Percentiles rank a stretch among this genome's conserved stretches.
Evolutionary conservation across 495 filamentous ascomycete species (phyloP).

Genomic region (Aspergillus carlsbadensis): DNA sequence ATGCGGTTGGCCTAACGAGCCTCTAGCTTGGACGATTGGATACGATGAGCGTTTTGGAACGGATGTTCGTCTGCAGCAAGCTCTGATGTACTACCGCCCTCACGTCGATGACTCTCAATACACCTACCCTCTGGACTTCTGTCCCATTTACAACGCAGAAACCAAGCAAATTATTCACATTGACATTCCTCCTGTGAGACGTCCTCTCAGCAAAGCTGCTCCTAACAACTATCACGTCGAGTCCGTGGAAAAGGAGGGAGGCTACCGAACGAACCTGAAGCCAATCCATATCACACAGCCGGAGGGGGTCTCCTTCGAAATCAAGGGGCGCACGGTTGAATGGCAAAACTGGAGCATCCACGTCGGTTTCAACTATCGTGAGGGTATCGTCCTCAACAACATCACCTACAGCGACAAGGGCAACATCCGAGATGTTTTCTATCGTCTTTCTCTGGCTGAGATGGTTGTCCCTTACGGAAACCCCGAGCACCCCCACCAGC

Average conservation of each 20-base stretch:
- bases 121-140: constrained; percentile 90
- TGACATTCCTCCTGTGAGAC: constrained; percentile 77
- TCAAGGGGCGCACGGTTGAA: constrained; percentile 72
- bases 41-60: constrained; percentile 90
- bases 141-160: constrained; percentile 85
- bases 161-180: constrained; percentile 84
- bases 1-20: constrained; percentile 7
- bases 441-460: constrained; percentile 88
- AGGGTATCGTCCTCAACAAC: constrained; percentile 88
- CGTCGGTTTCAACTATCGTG: constrained; percentile 94
- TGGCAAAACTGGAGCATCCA: constrained; percentile 98
- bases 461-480: constrained; percentile 98
- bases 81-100: constrained; percentile 93
- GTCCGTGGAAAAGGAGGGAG: constrained; percentile 70
- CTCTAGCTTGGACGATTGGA: constrained; percentile 89
- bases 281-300: constrained; percentile 96
- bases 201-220: constrained; percentile 70
- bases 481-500: constrained; percentile 87
- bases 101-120: constrained; percentile 87
- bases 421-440: constrained; percentile 76
- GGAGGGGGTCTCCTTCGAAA: constrained; percentile 87
- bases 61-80: constrained; percentile 80
- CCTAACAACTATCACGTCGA: constrained; percentile 80
- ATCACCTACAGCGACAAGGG: constrained; percentile 91
- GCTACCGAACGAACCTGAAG: constrained; percentile 78